These are phyloP conservation scores for Globisporangium splendens DNA, from an alignment of 352 stramenopile species.

Conservation along the genomic window DNA sequence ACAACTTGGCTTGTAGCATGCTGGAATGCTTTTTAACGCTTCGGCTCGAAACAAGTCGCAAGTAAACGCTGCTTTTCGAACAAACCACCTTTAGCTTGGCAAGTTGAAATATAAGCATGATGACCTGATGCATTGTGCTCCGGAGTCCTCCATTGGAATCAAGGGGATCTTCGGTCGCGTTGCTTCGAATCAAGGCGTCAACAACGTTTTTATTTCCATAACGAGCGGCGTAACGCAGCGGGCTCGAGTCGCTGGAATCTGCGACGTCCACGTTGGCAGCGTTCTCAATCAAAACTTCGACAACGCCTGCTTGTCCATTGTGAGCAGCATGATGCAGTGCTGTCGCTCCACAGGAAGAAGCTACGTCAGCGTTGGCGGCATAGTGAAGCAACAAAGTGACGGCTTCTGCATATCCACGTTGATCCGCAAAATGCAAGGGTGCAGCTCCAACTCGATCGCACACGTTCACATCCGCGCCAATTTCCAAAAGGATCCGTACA, in stretches of 20 bases:
- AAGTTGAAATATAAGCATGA: constrained; percentile 2
- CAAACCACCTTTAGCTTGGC: not conserved
- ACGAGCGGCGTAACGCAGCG: not conserved
- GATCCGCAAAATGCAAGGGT: not conserved
- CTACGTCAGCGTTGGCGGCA: not conserved
- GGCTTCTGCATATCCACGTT: not conserved
- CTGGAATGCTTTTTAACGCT: no score
- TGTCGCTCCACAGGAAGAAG: not conserved
- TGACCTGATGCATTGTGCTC: not conserved
- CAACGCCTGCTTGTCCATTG: not conserved
- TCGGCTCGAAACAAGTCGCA: constrained; percentile 1
- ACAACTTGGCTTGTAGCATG: constrained; percentile 2
- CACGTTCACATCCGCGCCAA: not conserved
- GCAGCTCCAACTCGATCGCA: not conserved
- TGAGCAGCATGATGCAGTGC: not conserved
- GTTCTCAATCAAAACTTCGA: not conserved
- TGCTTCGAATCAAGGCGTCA: not conserved
- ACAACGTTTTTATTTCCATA: not conserved
- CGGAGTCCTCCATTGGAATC: not conserved
- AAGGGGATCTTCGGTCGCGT: not conserved
- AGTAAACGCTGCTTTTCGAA: constrained; percentile 1
- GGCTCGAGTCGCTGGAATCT: not conserved
- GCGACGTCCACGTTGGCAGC: not conserved
- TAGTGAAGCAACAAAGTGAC: not conserved
- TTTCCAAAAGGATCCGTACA: not conserved